Base-by-base conservation (phyloP, 2,329 filamentous ascomycete genomes). In the Alternaria sp. region DNA sequence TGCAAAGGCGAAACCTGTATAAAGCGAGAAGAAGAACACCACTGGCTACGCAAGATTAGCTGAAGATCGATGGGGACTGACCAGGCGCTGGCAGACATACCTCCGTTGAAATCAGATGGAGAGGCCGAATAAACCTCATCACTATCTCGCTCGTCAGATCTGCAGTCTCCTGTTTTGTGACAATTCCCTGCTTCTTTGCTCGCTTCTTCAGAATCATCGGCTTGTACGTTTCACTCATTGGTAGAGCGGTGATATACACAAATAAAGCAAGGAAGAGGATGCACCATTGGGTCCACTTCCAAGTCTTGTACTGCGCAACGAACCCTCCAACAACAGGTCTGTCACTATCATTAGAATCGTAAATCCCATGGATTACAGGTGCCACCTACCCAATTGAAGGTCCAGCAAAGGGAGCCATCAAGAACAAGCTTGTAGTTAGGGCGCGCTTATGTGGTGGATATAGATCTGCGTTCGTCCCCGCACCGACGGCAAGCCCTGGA, bases 221-320 rank as follows among this genome's bases (percentile, higher is more conserved):
- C 60, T 87, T 85, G 69, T 86, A 88, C 0, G 87, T 88, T 69
- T 90, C 87, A 32, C 79, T 74, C 66, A 82, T 83, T 2, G 82
- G 79, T 2, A 85, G 53, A 0, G 83, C 62, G 2, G 71, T 58
- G 18, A 80, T n/a, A 46, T 75, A 79, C 1, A 78, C 74, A 7
- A 74, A 72, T 2, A 80, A 60, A 0, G 76, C 73, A 60, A 82
- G 72, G 65, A 83, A 77, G 14, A 83, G 73, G 27, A 78, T 80
- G 59, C 74, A 75, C 81, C 81, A 84, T 64, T 82, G 78, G 2
- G 73, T 75, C 77, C 77, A 84, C 5, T 76, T 73, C 79, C 80
- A 84, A 34, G 71, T 73, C 54, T 80, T 80, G 90, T 75, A 78
- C 40, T 81, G 78, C 11, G 74, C 78, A 11, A 74, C 76, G 52